phyloP scores from a whole-genome alignment of 2,329 filamentous ascomycete species.

The Pseudogymnoascus sp. region DNA sequence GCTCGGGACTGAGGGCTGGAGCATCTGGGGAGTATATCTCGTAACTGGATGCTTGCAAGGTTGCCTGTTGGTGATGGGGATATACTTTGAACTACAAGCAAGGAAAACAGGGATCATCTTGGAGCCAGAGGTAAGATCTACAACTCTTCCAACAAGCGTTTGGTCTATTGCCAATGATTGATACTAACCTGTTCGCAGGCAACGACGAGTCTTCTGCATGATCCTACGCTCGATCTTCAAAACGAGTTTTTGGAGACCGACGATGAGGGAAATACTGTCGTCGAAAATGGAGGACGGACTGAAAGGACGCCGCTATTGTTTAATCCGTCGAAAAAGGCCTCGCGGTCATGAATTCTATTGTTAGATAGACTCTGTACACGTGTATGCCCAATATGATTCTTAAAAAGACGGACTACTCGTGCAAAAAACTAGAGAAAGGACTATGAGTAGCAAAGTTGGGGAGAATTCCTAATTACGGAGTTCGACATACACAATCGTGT shows the following conservation, averaged over 20 bases:
- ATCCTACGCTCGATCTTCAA: background rate
- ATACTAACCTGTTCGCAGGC: background rate
- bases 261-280: slow-evolving; percentile 20
- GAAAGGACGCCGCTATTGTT: slow-evolving; percentile 20
- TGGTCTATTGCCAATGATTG: background rate
- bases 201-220: background rate
- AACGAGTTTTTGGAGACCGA: slow-evolving; percentile 17
- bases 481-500: background rate
- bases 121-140: background rate
- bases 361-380: background rate
- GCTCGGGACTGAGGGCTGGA: slow-evolving; percentile 80
- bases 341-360: background rate
- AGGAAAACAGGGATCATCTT: slow-evolving; percentile 7
- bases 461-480: background rate
- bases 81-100: slow-evolving; percentile 57
- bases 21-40: slow-evolving; percentile 87
- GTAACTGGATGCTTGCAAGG: slow-evolving; percentile 83
- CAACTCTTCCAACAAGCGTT: background rate
- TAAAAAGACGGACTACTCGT: background rate
- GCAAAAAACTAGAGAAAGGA: background rate
- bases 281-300: slow-evolving; percentile 18
- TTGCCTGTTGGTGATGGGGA: slow-evolving; percentile 66
- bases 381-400: background rate
- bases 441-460: background rate
- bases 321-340: slow-evolving; percentile 12